A percentile compares a stretch with the other conserved stretches of the same genome.
Evolutionary conservation across 2,329 filamentous ascomycete genomes (phyloP).

Genomic region (Fonsecaea monophora): DNA sequence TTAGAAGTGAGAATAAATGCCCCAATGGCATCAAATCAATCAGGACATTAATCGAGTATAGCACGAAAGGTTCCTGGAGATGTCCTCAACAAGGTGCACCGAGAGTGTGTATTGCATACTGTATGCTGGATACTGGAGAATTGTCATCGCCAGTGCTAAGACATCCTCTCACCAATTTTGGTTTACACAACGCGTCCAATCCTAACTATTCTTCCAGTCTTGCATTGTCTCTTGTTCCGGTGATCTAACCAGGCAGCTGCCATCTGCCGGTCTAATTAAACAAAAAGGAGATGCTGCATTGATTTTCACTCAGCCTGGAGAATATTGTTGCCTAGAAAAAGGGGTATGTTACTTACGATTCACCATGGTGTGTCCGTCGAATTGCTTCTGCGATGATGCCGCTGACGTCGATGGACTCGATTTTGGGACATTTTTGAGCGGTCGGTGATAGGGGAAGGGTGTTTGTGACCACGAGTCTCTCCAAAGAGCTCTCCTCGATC

Average conservation of each 20-base stretch:
- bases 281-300: conserved; percentile 17
- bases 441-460: conserved; percentile 76
- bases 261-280: conserved; percentile 6
- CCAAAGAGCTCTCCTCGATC: conserved; percentile 77
- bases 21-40: neutral
- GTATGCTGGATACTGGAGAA: neutral
- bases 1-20: neutral
- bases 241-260: neutral
- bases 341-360: conserved; percentile 38
- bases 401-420: conserved; percentile 89
- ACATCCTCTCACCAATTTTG: neutral
- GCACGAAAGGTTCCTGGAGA: neutral
- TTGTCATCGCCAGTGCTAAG: neutral
- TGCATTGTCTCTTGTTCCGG: neutral
- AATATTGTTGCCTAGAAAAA: neutral
- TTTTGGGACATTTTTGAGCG: conserved; percentile 68
- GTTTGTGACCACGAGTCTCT: conserved; percentile 85
- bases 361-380: conserved; percentile 57
- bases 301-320: conserved; percentile 10
- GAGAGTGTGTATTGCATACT: neutral
- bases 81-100: neutral
- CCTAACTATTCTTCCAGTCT: conserved; percentile 10
- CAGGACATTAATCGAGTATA: neutral
- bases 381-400: conserved; percentile 67
- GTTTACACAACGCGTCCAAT: neutral